Evolutionary conservation across 1,284 basidiomycete genomes (phyloP), one percentile per base, ranked within the genome.

Genomic region (Puccinia polysora): DNA sequence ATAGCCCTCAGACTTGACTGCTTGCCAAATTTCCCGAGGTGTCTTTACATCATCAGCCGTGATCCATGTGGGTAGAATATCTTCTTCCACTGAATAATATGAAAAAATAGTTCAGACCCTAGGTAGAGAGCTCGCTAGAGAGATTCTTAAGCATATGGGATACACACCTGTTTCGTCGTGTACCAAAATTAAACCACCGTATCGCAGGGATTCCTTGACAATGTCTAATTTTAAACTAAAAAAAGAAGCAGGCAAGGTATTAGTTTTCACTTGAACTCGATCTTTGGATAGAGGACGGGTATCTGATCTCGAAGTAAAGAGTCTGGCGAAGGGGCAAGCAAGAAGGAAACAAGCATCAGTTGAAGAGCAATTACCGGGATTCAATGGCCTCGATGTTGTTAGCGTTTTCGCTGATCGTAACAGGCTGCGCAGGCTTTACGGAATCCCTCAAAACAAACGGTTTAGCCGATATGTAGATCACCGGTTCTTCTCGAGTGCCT

Each of bases 341-440:
- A 50, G 14, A 30, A 28, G 23, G n/a, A n/a, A 10, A 38, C 20
- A 15, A 53, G 28, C 12, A 28, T 12, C 49, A 15, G 7, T 0
- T 45, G 15, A 38, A 32, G 52, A 64, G 32, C 14, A 55, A 74
- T 45, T 43, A 76, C 72, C 95, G 86, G 47, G 84, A 83, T 81
- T 99, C 96, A 74, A 99, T 97, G 2, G 88, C 93, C 80, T 98
- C 96, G 10, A 99, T 83, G 78, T 96, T 97, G 80, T 92, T 89
- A 0, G 94, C 90, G 45, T 96, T 86, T 79, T 96, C 91, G 18
- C 91, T 95, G 49, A 97, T 81, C 18, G 87, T 84, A 71, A 97
- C 84, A 0, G 89, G 90, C 63, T 86, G 84, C 72, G 89, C 85
- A 0, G 96, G 95, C 72, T 89, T 87, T 14, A 90, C 86, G 0